Evolutionary conservation across 2,329 filamentous ascomycete species (phyloP), one percentile per base, ranked within the genome.

Genomic region (Hypoxylon sp.): DNA sequence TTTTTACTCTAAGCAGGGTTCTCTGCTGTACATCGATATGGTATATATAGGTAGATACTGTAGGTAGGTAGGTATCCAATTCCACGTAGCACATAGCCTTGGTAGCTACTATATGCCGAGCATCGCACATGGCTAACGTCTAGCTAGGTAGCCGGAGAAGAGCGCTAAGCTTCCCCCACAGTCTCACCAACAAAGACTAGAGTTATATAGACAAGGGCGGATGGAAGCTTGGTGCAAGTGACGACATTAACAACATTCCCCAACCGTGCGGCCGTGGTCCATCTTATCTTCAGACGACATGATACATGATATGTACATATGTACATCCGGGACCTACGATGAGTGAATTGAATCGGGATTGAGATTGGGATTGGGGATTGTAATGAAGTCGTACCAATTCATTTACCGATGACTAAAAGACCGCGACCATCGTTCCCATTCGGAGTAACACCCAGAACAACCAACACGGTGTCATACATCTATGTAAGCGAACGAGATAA

Each of bases 211-310:
- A 48, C 50, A 55, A 51, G 51, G 55, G 38, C 51, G 16, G 32
- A 58, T 21, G 51, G 51, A 55, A 58, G 55, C 51, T 58, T 58
- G 43, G 43, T 51, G 23, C 25, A 42, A 30, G 44, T 47, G 36
- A 51, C 45, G 40, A 37, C 38, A 49, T 47, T 25, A 23, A 16
- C 34, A 23, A 25, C 12, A 19, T 32, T 11, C 29, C 16, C 30
- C 26, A n/a, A n/a, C n/a, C n/a, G n/a, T n/a, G n/a, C n/a, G n/a
- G n/a, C n/a, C n/a, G n/a, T n/a, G n/a, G n/a, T n/a, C n/a, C n/a
- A n/a, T n/a, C n/a, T n/a, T n/a, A n/a, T n/a, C n/a, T n/a, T n/a
- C n/a, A n/a, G n/a, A n/a, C n/a, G n/a, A n/a, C n/a, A n/a, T n/a
- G n/a, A 5, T 25, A 25, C 5, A 25, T 25, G 21, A 25, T 25